Base-by-base conservation (phyloP, 2,329 filamentous ascomycete genomes). In the Aspergillus thermomutatus region DNA sequence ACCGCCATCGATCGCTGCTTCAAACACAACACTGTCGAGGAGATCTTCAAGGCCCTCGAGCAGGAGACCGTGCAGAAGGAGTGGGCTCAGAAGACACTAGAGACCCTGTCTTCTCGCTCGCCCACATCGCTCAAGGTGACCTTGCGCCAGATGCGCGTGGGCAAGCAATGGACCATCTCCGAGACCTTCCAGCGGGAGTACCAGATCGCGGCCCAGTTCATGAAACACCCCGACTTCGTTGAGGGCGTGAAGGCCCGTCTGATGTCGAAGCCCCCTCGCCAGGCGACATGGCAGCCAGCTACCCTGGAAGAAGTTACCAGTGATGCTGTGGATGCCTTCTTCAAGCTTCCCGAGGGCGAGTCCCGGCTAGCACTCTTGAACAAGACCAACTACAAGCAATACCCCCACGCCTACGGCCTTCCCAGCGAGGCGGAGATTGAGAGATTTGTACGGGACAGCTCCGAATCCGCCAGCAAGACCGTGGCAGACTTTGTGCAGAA, bases 151-250 rank as follows among this genome's bases (percentile, higher is more conserved):
- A 89, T 97, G 85, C 88, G 87, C 63, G 75, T 89, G 50, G 91
- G 90, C 58, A 77, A 79, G 64, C 70, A 80, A 34, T 97, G 94
- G 94, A 82, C 82, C 61, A 96, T 99, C 66, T 79, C 83, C 17
- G 84, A 96, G 75, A 87, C 93, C 0, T 99, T 97, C 81, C 81
- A 87, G 70, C 86, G 86, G 61, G 94, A 99, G 79, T 84, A 94
- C 75, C 83, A 88, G 69, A 91, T 99, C 58, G 92, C 93, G 1
- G 79, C 83, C 57, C 84, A 86, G 61, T 97, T 99, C 79, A 97
- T 99, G 93, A 82, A 82, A 55, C 88, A 94, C 72, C 89, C 85
- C 4, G 94, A 99, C 75, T 99, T 99, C 69, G 87, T 87, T 46
- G 91, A 96, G 76, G 94, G 94, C 53, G 93, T 99, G n/a, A 85